phyloP scores from a whole-genome alignment of 495 filamentous ascomycete species.

The Astrocystis sublimbata region DNA sequence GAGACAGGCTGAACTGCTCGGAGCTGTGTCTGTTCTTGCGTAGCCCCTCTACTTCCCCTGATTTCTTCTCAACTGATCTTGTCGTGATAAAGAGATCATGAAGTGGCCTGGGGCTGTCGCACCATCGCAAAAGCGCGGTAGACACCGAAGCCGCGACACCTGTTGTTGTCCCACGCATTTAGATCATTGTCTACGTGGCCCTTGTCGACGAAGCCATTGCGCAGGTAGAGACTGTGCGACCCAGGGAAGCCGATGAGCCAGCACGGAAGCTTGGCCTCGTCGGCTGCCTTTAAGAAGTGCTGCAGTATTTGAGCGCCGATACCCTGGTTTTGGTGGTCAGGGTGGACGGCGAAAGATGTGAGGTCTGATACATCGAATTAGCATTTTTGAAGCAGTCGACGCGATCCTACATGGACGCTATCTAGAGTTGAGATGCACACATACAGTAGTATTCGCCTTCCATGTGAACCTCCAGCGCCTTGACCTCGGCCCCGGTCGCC shows the following conservation, averaged over 20 bases:
- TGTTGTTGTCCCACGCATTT: slow-evolving; percentile 11
- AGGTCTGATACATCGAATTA: neutral
- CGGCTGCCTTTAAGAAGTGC: slow-evolving; percentile 11
- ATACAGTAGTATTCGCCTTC: slow-evolving; percentile 10
- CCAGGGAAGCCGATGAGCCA: slow-evolving; percentile 14
- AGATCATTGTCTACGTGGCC: slow-evolving; percentile 14
- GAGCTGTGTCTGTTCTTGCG: too few species aligned
- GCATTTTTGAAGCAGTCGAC: neutral
- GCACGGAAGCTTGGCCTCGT: slow-evolving; percentile 7
- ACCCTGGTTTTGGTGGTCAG: neutral
- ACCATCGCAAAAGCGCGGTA: slow-evolving; percentile 9
- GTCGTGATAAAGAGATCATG: neutral
- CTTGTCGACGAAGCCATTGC: slow-evolving; percentile 10
- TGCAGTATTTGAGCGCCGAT: slow-evolving; percentile 1
- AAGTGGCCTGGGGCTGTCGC: neutral
- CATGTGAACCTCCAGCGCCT: slow-evolving; percentile 1
- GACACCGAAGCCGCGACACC: slow-evolving; percentile 5
- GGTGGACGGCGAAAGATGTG: slow-evolving; percentile 3
- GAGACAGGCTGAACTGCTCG: too few species aligned
- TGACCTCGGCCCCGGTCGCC: neutral
- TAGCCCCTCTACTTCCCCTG: neutral
- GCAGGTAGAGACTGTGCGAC: slow-evolving; percentile 12
- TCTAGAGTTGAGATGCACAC: neutral
- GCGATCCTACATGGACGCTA: too few species aligned
- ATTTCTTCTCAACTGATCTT: too few species aligned